These are phyloP conservation scores for Lactarius hengduanensis DNA, from an alignment of 768 basidiomycete species.

Conservation along the genomic window DNA sequence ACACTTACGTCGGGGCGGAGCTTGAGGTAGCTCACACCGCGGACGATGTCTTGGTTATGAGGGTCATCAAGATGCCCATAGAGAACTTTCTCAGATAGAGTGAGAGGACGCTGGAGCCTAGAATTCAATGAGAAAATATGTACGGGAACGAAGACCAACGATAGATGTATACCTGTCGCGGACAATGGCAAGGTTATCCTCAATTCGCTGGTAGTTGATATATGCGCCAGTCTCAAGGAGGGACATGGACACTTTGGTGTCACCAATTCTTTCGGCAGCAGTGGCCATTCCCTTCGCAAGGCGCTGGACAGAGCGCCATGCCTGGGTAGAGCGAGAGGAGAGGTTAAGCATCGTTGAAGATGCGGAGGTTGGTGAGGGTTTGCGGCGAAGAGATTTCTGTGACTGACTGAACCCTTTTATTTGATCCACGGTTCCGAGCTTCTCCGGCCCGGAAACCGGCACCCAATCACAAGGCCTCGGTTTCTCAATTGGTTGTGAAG, in stretches of 20 bases:
- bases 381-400: not conserved
- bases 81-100: slow-evolving; percentile 93
- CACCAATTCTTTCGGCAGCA: slow-evolving; percentile 71
- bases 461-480: slow-evolving; percentile 14
- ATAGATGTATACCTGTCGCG: slow-evolving; percentile 60
- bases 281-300: slow-evolving; percentile 67
- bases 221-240: slow-evolving; percentile 77
- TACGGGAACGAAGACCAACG: not conserved
- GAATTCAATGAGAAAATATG: slow-evolving; percentile 3
- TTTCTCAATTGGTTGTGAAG: slow-evolving; percentile 1
- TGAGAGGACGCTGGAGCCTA: slow-evolving; percentile 87
- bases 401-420: slow-evolving; percentile 6
- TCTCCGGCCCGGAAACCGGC: slow-evolving; percentile 21
- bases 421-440: slow-evolving; percentile 7
- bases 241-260: slow-evolving; percentile 89
- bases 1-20: slow-evolving; percentile 90
- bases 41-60: slow-evolving; percentile 83
- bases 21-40: slow-evolving; percentile 94
- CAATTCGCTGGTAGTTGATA: slow-evolving; percentile 96
- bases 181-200: slow-evolving; percentile 91
- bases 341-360: slow-evolving; percentile 29
- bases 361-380: slow-evolving; percentile 19
- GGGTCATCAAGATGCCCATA: slow-evolving; percentile 99
- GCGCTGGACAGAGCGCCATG: slow-evolving; percentile 29
- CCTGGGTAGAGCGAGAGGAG: slow-evolving; percentile 25